phyloP scores from a whole-genome alignment of 306 rosid genomes.

The Glycyrrhiza uralensis region DNA sequence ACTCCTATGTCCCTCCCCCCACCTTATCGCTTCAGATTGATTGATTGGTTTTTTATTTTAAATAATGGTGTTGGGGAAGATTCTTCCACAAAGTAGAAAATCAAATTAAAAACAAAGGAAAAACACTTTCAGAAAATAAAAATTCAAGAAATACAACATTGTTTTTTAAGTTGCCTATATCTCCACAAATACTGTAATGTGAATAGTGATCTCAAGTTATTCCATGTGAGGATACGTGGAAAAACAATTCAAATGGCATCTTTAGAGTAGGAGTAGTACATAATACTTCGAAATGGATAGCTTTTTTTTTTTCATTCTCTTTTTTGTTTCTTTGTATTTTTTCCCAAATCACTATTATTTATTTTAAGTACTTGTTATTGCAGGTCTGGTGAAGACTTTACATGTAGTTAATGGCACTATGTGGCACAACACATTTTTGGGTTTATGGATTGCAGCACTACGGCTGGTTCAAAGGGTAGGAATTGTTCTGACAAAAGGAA shows the following conservation, averaged over 20 bases:
- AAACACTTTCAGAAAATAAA: background rate
- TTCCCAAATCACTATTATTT: conserved; percentile 16
- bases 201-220: background rate
- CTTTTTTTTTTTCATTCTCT: too few species aligned
- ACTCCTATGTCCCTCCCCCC: too few species aligned
- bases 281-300: background rate
- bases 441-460: conserved; percentile 85
- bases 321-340: background rate
- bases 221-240: background rate
- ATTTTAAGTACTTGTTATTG: conserved; percentile 36
- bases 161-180: background rate
- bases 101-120: background rate
- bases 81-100: conserved; percentile 14
- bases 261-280: background rate
- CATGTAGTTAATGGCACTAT: conserved; percentile 65
- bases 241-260: conserved; percentile 8
- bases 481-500: conserved; percentile 14
- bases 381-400: conserved; percentile 79
- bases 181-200: background rate
- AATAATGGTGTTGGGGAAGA: background rate
- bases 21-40: too few species aligned
- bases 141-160: background rate
- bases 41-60: background rate
- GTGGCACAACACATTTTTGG: conserved; percentile 85
- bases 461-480: conserved; percentile 93